Evolutionary conservation across 768 basidiomycete species (phyloP), one percentile per base, ranked within the genome.

Genomic region (Trametes elegans): DNA sequence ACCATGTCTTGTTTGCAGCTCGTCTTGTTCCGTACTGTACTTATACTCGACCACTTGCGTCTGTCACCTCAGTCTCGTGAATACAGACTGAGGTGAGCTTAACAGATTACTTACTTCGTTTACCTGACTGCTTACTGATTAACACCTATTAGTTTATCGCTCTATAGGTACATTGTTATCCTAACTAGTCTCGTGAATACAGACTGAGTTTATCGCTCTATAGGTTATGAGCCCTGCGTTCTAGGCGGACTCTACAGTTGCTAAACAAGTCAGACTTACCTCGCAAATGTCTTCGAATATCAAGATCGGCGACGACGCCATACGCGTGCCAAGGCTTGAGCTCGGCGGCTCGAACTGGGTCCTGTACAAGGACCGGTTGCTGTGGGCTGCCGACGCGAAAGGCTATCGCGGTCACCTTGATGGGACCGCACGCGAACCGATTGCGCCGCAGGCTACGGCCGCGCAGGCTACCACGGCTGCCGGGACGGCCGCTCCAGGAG

Each of bases 321-420:
- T 51, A 18, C 27, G 49, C 38, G 23, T 51, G 3, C 49, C 28
- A 18, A 29, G 39, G 31, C 49, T 51, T 29, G 39, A 51, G 38
- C 14, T 51, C n/a, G 24, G 39, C 16, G 48, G 48, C 39, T 18
- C 35, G 10, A 49, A 49, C 48, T 49, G 48, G 48, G 48, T 49
- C 26, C 21, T 49, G 35, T 49, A 34, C 21, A 49, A 49, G 36
- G 47, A 49, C 47, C 34, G 34, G 3, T 49, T 50, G 36, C 38
- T 39, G 47, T 49, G 47, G 47, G 34, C 47, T 35, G 27, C 47
- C 10, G 34, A 38, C 26, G 34, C 34, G 23, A 26, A 39, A 24
- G 7, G 19, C 27, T 32, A 18, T 8, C 34, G 21, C 10, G 34
- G 35, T 7, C 34, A 49, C 18, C 34, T 49, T 18, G 34, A 49